Base-by-base conservation (phyloP, 2,329 filamentous ascomycete genomes). In the Fusarium scirpi region DNA sequence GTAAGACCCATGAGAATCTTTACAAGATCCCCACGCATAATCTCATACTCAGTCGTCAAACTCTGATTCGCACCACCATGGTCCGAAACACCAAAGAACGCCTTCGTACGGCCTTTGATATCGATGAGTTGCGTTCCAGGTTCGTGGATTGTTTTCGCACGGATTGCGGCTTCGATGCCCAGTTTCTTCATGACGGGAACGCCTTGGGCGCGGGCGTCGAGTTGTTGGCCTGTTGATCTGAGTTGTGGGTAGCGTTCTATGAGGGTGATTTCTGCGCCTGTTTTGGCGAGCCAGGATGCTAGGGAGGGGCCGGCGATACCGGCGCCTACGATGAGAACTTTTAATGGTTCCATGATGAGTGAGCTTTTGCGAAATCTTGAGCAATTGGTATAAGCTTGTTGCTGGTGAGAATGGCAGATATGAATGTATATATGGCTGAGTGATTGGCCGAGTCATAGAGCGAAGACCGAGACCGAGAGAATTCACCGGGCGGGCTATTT, bases 271-370 rank as follows among this genome's bases (percentile, higher is more conserved):
- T 61, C 66, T 44, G 65, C 66, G 3, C 60, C 60, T 9, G 46
- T 69, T 40, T 51, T 62, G 3, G 65, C 59, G 20, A 68, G 57
- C 70, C 65, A 70, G 13, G 63, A 65, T 30, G 70, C 66, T 18
- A 70, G 22, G 4, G 63, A 52, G 12, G 70, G 69, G 7, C 69
- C 70, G 3, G 69, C 69, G 41, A 72, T 24, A 20, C 70, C 69
- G 22, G 58, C 66, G 9, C 70, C 70, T 1, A 70, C 65, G 2
- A 72, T 54, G 16, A 72, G 69, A 2, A 64, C 70, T 65, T 57
- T 65, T 3, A 65, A 54, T 7, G 54, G 20, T 45, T 43, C 15
- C 49, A 65, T 65, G 16, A 51, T 32, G 16, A 13, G 24, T 10
- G 3, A 8, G 10, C 32, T n/a, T 27, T 13, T 32, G 10, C 13